These are phyloP conservation scores for Arthrinium phaeospermum DNA, from an alignment of 2,329 filamentous ascomycete species.

Conservation along the genomic window DNA sequence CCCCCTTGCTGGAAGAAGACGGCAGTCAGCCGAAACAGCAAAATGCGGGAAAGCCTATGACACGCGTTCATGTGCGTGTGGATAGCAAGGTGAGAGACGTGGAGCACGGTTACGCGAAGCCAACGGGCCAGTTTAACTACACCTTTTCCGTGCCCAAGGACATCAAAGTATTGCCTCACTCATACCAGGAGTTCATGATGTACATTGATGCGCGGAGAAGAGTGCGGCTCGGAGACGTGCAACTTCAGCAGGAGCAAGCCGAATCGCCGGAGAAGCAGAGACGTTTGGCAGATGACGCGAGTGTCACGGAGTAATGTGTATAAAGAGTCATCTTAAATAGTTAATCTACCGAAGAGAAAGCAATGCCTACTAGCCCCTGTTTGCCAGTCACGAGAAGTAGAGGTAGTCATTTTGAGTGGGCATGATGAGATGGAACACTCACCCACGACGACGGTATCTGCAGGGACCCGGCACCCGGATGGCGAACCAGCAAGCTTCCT, in stretches of 20 bases:
- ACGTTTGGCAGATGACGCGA: conserved; percentile 26
- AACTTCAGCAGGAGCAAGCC: conserved; percentile 31
- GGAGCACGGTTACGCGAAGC: conserved; percentile 63
- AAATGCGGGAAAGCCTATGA: conserved; percentile 37
- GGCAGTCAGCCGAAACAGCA: conserved; percentile 50
- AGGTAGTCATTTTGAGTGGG: neutral
- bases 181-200: conserved; percentile 40
- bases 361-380: neutral
- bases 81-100: conserved; percentile 76
- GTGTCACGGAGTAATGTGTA: conserved; percentile 31
- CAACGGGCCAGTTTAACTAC: conserved; percentile 79
- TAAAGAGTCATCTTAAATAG: neutral
- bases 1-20: conserved; percentile 50
- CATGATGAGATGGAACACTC: neutral
- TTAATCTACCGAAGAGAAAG: neutral
- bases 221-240: conserved; percentile 40
- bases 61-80: conserved; percentile 71
- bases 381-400: neutral
- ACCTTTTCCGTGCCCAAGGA: conserved; percentile 53
- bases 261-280: conserved; percentile 25
- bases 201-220: conserved; percentile 50
- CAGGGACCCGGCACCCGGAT: neutral
- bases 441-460: neutral
- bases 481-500: neutral
- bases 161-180: conserved; percentile 43